A percentile compares a stretch with the other conserved stretches of the same genome.
Conservation (phyloP, 768 basidiomycete species). For the Rhizopogon vesiculosus region DNA sequence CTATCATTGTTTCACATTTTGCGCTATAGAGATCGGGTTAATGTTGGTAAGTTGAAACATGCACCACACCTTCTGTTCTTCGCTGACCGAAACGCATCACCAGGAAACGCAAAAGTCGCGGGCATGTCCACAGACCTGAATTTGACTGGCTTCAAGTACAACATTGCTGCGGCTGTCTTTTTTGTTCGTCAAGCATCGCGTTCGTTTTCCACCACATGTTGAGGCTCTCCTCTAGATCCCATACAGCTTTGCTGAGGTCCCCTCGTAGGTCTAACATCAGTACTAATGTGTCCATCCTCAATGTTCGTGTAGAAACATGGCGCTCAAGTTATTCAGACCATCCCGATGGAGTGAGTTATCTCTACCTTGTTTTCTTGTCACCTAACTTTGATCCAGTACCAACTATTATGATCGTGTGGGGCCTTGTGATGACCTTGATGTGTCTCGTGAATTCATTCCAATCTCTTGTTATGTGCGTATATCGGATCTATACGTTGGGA, state of each 20-base stretch:
- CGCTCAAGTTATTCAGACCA: constrained; percentile 29
- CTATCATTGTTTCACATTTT: background rate
- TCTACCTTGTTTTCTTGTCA: constrained; percentile 2
- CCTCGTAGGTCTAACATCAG: constrained; percentile 24
- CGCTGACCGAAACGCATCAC: background rate
- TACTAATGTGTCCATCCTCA: background rate
- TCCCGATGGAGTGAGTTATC: constrained; percentile 29
- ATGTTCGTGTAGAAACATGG: constrained; percentile 27
- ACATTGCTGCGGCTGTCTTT: constrained; percentile 35
- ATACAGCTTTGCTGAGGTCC: constrained; percentile 34
- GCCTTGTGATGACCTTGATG: too few species aligned
- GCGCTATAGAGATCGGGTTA: constrained; percentile 34
- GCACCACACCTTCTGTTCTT: background rate
- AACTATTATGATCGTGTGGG: constrained; percentile 28
- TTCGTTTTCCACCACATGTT: background rate
- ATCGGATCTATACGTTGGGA: too few species aligned
- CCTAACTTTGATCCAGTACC: constrained; percentile 28
- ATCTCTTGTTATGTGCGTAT: too few species aligned
- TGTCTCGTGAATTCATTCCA: too few species aligned
- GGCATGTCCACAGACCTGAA: constrained; percentile 36
- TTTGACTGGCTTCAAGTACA: constrained; percentile 30
- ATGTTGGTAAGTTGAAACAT: constrained; percentile 31
- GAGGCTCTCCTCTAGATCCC: constrained; percentile 19
- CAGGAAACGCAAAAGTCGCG: constrained; percentile 40
- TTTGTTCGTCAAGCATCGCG: constrained; percentile 17